Base-by-base conservation (phyloP, 2,329 filamentous ascomycete species). In the Exophiala xenobiotica region DNA sequence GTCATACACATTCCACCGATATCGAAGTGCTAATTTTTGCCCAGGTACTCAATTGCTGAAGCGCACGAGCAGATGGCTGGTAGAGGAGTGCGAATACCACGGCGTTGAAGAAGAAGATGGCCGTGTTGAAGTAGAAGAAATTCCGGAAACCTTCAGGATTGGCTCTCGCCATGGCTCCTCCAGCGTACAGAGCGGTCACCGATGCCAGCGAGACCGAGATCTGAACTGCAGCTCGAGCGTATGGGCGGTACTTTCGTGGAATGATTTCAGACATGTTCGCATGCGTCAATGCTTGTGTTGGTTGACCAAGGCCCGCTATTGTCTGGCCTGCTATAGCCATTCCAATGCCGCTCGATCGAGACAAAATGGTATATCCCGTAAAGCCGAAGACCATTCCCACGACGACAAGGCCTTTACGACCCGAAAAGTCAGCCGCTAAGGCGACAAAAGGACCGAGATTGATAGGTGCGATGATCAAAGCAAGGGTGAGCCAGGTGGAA, bases 351-450 rank as follows among this genome's bases (percentile, higher is more conserved):
- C 27, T 31, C 16, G 46, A 8, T 6, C 46, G 19, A 4, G 33
- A 40, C 8, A 33, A 6, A 18, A 48, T 40, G 46, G 41, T 3
- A 40, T 8, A 14, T 2, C 46, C 46, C 8, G 38, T 27, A 8
- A 40, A 11, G 23, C 46, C 33, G 9, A 40, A n/a, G 22, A 14
- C 9, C 9, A 33, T 35, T 6, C 18, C 6, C 6, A 26, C 23
- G 16, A 56, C 45, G 2, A 56, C 12, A n/a, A 53, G 12, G 19
- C 31, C 45, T 37, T 56, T 56, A 11, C 53, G 18, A 39, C 53
- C 53, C 53, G 44, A 56, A 29, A 48, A 49, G 16, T 56, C 53
- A 2, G 53, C 49, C 19, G 27, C 24, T 4, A 6, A n/a, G 27
- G 27, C 27, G 27, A 31, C 8, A 3, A n/a, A 31, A 31, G 27